phyloP scores from a whole-genome alignment of 371 early-diverging fungal genomes.

The Syncephalastrum monosporum region DNA sequence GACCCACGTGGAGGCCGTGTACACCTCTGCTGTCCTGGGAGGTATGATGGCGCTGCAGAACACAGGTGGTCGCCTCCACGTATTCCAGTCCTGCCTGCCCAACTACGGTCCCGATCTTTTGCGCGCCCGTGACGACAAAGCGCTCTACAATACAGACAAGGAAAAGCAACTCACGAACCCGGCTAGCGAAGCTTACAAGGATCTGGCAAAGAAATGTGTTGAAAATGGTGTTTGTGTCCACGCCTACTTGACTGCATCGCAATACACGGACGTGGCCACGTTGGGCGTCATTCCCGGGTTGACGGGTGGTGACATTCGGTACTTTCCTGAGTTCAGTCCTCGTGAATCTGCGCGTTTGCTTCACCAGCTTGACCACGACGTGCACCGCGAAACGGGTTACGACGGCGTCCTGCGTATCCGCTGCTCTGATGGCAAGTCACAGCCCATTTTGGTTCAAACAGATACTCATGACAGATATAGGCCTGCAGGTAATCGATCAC shows the following conservation, averaged over 20 bases:
- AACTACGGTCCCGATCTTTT: constrained; percentile 85
- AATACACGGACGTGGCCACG: constrained; percentile 89
- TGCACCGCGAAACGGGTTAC: constrained; percentile 81
- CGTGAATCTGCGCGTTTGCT: constrained; percentile 72
- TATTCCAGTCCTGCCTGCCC: constrained; percentile 92
- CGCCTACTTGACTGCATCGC: constrained; percentile 83
- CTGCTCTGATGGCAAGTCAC: constrained; percentile 72
- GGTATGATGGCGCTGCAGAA: constrained; percentile 69
- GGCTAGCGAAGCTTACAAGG: constrained; percentile 83
- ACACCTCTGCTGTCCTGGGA: constrained; percentile 86
- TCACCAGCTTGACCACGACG: constrained; percentile 72
- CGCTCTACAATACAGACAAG: constrained; percentile 89
- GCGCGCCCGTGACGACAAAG: constrained; percentile 83
- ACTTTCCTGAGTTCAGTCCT: constrained; percentile 77
- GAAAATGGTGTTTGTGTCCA: constrained; percentile 85
- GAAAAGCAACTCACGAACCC: constrained; percentile 83
- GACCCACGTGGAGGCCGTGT: constrained; percentile 73
- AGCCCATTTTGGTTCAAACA: background rate
- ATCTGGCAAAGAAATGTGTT: constrained; percentile 80
- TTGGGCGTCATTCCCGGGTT: constrained; percentile 69
- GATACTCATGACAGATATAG: constrained; percentile 22
- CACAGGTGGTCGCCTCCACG: constrained; percentile 83
- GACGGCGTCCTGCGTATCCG: constrained; percentile 92
- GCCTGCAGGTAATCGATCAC: constrained; percentile 86
- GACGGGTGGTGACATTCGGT: constrained; percentile 86